phyloP scores from a whole-genome alignment of 2,329 filamentous ascomycete genomes.

The Thelonectria blattea region DNA sequence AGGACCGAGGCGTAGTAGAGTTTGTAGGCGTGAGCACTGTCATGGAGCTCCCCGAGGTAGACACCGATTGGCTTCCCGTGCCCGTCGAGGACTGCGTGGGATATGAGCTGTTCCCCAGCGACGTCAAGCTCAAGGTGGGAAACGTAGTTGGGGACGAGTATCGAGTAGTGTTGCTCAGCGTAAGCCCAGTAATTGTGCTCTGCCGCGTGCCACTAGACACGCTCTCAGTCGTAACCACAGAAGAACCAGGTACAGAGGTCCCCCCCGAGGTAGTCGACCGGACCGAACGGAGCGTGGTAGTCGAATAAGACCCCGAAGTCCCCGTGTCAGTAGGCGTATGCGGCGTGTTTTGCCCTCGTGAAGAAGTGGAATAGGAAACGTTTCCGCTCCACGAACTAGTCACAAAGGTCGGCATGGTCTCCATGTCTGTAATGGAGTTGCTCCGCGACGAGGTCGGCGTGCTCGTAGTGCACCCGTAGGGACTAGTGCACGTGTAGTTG shows the following conservation, averaged over 20 bases:
- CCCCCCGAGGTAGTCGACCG: neutral
- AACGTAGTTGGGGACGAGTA: neutral
- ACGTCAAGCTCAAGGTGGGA: neutral
- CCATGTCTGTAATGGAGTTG: slow-evolving; percentile 22
- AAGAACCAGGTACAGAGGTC: neutral
- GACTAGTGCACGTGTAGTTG: slow-evolving; percentile 12
- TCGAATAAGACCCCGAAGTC: neutral
- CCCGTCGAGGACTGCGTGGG: neutral
- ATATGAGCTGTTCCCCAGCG: neutral
- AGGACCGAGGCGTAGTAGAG: neutral
- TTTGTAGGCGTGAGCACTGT: neutral
- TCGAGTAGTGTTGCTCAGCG: neutral
- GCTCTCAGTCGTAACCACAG: neutral
- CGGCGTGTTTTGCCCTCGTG: neutral
- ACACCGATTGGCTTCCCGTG: no score
- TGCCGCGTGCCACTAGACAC: neutral
- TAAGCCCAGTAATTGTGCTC: neutral
- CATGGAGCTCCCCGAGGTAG: neutral
- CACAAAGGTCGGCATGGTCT: slow-evolving; percentile 31
- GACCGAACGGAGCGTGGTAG: neutral
- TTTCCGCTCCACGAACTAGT: slow-evolving; percentile 25
- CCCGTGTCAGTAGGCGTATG: neutral
- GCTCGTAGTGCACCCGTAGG: slow-evolving; percentile 28
- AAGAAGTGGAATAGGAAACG: slow-evolving; percentile 1
- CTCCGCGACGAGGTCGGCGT: slow-evolving; percentile 11